A percentile compares a stretch with the other conserved stretches of the same genome.
Evolutionary conservation across 192 early-diverging fungal species (phyloP).

Genomic region (Podila clonocystis): DNA sequence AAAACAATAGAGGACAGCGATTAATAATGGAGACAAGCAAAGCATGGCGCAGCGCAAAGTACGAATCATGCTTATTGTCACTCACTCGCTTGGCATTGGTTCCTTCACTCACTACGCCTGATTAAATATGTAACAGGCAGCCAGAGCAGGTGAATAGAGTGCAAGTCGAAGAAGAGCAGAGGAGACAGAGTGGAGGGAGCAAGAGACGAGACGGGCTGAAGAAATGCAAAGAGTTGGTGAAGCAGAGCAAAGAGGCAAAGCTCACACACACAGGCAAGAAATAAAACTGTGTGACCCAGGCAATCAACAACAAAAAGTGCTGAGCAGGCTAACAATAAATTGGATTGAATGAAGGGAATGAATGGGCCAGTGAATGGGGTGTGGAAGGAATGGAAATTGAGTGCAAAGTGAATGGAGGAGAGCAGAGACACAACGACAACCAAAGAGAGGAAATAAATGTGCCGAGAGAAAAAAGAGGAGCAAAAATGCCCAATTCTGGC

Average conservation of each 20-base stretch:
- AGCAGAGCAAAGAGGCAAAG: not conserved
- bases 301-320: too few species aligned
- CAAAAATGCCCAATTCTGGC: not conserved
- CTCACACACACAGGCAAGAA: not conserved
- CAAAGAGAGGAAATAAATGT: not conserved
- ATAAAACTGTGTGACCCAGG: too few species aligned
- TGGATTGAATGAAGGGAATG: not conserved
- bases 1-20: not conserved
- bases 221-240: not conserved
- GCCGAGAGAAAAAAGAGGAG: not conserved
- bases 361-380: slow-evolving; percentile 1
- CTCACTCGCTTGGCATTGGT: too few species aligned
- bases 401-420: not conserved
- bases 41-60: not conserved
- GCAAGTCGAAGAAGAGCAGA: too few species aligned
- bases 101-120: too few species aligned
- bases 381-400: not conserved
- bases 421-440: not conserved
- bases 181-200: not conserved
- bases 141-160: too few species aligned
- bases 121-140: too few species aligned
- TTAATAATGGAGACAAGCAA: not conserved
- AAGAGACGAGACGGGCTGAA: not conserved
- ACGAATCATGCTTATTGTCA: too few species aligned
- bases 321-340: too few species aligned